These are phyloP conservation scores for Anaeramoeba flamelloides DNA, from an alignment of 78 protist genomes.

Conservation along the genomic window DNA sequence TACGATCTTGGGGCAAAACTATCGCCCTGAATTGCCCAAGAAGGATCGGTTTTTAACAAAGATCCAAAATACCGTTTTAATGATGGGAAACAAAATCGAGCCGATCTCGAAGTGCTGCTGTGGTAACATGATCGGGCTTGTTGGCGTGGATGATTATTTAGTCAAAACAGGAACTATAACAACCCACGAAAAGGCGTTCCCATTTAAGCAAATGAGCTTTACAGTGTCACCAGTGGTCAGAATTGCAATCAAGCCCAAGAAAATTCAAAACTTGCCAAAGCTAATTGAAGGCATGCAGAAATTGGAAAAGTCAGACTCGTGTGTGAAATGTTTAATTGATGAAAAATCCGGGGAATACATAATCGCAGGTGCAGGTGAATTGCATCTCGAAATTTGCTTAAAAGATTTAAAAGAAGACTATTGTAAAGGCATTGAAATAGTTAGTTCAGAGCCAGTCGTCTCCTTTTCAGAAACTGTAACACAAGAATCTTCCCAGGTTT, in stretches of 20 bases:
- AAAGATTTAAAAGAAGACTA: constrained; percentile 91
- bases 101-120: constrained; percentile 69
- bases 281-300: constrained; percentile 95
- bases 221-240: constrained; percentile 98
- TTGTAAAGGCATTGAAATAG: constrained; percentile 52
- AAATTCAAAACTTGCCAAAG: constrained; percentile 83
- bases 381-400: constrained; percentile 92
- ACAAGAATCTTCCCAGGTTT: constrained; percentile 26
- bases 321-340: constrained; percentile 53
- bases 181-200: constrained; percentile 67
- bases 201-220: constrained; percentile 88
- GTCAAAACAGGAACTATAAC: constrained; percentile 94
- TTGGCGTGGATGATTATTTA: constrained; percentile 93
- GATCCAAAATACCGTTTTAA: constrained; percentile 93
- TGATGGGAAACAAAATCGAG: constrained; percentile 94
- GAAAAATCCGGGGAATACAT: constrained; percentile 97
- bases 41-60: constrained; percentile 72
- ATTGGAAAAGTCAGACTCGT: constrained; percentile 86
- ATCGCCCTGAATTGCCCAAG: constrained; percentile 84
- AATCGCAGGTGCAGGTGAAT: constrained; percentile 98
- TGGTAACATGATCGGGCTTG: constrained; percentile 92
- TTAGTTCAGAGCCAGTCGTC: constrained; percentile 92
- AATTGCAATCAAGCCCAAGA: constrained; percentile 94
- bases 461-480: constrained; percentile 85
- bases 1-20: constrained; percentile 92